phyloP scores from a whole-genome alignment of 352 stramenopile species.

The Albugo candida region DNA sequence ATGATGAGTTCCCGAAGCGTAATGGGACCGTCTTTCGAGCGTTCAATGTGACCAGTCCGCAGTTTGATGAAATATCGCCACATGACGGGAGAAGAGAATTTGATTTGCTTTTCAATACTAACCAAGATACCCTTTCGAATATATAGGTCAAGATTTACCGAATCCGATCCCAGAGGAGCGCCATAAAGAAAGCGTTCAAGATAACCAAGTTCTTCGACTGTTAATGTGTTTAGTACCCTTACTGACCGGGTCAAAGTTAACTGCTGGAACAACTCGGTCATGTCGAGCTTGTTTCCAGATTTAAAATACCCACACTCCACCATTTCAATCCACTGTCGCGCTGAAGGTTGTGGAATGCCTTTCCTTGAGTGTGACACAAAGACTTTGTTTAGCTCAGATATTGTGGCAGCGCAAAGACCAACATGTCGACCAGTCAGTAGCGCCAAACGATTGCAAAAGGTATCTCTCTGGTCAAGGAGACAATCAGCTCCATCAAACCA shows the following conservation, averaged over 20 bases:
- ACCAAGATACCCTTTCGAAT: slow-evolving; percentile 3
- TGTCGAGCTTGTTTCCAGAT: not conserved
- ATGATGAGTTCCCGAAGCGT: slow-evolving; percentile 2
- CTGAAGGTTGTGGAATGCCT: not conserved
- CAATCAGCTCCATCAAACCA: not conserved
- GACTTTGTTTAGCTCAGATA: slow-evolving; percentile 2
- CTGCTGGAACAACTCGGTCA: slow-evolving; percentile 2
- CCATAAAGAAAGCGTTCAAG: slow-evolving; percentile 4
- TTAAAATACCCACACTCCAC: slow-evolving; percentile 2
- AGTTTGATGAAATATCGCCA: slow-evolving; percentile 5
- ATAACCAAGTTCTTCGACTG: slow-evolving; percentile 2
- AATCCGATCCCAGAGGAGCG: not conserved
- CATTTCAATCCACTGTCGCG: slow-evolving; percentile 4
- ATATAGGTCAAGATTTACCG: slow-evolving; percentile 1
- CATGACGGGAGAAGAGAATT: slow-evolving; percentile 4
- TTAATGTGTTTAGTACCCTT: slow-evolving; percentile 1
- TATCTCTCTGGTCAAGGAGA: not conserved
- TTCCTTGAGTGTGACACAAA: not conserved
- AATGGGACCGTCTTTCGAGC: slow-evolving; percentile 1
- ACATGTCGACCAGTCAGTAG: slow-evolving; percentile 5
- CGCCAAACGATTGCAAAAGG: slow-evolving; percentile 1
- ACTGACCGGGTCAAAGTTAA: slow-evolving; percentile 7
- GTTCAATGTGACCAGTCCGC: slow-evolving; percentile 4
- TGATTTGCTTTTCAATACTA: not conserved
- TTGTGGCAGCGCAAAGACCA: slow-evolving; percentile 4